phyloP scores from a whole-genome alignment of 768 basidiomycete genomes.

The Mycena galopus region DNA sequence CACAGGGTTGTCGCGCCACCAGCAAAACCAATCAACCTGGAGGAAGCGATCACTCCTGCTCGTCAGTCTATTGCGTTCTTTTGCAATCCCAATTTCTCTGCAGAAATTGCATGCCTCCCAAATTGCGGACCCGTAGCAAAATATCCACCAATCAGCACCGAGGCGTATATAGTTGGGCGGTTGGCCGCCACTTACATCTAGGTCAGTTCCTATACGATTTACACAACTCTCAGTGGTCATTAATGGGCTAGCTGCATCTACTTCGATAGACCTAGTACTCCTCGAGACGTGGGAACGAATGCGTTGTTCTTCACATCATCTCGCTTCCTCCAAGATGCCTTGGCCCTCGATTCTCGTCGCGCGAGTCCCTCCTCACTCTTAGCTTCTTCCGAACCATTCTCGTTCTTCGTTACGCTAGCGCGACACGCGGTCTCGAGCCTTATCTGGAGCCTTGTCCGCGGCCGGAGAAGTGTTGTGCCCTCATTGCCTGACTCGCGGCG shows the following conservation, averaged over 20 bases:
- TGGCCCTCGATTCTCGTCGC: slow-evolving; percentile 31
- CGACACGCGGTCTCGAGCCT: slow-evolving; percentile 49
- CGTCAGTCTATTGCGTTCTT: slow-evolving; percentile 91
- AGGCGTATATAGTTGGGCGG: slow-evolving; percentile 82
- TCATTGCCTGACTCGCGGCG: slow-evolving; percentile 50
- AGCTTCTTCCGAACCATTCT: slow-evolving; percentile 30
- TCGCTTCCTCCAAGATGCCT: slow-evolving; percentile 26
- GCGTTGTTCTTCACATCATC: slow-evolving; percentile 43
- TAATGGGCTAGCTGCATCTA: not conserved
- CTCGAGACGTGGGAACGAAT: slow-evolving; percentile 49
- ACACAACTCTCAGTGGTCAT: too few species aligned
- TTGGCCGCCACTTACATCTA: slow-evolving; percentile 70
- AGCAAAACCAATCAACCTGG: slow-evolving; percentile 59
- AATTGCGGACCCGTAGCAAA: slow-evolving; percentile 70
- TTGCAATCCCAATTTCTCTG: slow-evolving; percentile 83
- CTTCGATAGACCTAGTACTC: slow-evolving; percentile 49
- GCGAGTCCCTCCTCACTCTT: slow-evolving; percentile 37
- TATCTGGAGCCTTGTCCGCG: slow-evolving; percentile 41
- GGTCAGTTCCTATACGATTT: not conserved
- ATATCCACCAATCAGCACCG: slow-evolving; percentile 80
- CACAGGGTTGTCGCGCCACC: slow-evolving; percentile 87
- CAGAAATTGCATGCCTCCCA: slow-evolving; percentile 79
- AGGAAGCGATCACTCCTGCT: slow-evolving; percentile 68
- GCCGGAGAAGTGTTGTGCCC: slow-evolving; percentile 45
- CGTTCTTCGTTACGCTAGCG: slow-evolving; percentile 26